Percentiles rank a stretch among this genome's conserved stretches.
Conservation (phyloP, 2,329 filamentous ascomycete species). For the Fusarium sp. region DNA sequence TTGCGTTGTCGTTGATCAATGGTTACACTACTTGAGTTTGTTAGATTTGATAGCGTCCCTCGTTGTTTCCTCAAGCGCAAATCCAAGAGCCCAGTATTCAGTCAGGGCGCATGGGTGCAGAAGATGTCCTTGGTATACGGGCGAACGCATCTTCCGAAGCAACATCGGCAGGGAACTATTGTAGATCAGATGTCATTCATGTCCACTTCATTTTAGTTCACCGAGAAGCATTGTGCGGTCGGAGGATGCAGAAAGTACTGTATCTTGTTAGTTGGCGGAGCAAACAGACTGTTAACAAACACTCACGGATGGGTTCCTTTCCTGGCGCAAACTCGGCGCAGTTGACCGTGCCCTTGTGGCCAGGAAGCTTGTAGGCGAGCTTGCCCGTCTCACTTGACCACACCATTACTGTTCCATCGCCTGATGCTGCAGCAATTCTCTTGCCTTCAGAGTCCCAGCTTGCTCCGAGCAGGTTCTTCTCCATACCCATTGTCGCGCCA, state of each 20-base stretch:
- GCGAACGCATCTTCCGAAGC: conserved; percentile 12
- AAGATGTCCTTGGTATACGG: conserved; percentile 1
- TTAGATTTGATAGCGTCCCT: neutral
- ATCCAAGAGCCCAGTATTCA: neutral
- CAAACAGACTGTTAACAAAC: neutral
- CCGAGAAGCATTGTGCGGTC: conserved; percentile 86
- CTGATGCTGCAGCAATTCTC: conserved; percentile 87
- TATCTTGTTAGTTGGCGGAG: conserved; percentile 51
- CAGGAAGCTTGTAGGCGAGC: conserved; percentile 92
- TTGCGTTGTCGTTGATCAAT: conserved; percentile 1
- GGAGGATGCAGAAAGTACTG: conserved; percentile 90
- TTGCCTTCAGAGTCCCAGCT: conserved; percentile 91
- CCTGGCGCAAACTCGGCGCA: conserved; percentile 90
- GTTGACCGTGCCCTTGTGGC: conserved; percentile 95
- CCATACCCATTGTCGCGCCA: conserved; percentile 85
- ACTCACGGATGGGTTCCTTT: conserved; percentile 86
- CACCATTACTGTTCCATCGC: conserved; percentile 88
- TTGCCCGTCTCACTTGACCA: conserved; percentile 93
- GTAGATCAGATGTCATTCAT: conserved; percentile 53
- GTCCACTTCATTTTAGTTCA: conserved; percentile 68
- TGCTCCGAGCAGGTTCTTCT: conserved; percentile 90
- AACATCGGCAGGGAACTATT: conserved; percentile 4
- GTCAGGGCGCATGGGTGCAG: conserved; percentile 1
- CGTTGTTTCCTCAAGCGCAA: neutral
- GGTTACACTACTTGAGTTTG: conserved; percentile 6